phyloP scores from a whole-genome alignment of 768 basidiomycete genomes.

The Rhodosporidiobolus odoratus region DNA sequence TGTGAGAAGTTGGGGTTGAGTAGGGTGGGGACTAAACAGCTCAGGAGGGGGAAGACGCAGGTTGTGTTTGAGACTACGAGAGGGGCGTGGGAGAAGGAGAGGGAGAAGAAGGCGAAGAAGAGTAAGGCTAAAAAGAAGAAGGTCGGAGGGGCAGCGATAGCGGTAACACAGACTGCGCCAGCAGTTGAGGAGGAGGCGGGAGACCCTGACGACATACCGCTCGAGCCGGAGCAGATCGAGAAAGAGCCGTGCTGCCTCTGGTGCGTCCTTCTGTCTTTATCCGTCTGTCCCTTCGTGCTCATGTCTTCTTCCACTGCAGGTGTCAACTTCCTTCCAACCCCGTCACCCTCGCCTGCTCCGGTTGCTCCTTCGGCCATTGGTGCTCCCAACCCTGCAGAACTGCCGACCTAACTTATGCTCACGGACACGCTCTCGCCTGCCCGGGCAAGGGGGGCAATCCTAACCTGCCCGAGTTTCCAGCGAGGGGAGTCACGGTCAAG shows the following conservation, averaged over 20 bases:
- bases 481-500: too few species aligned
- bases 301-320: neutral
- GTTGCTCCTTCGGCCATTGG: slow-evolving; percentile 20
- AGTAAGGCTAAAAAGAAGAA: neutral
- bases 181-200: neutral
- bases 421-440: neutral
- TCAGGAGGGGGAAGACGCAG: neutral
- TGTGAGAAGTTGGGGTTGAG: slow-evolving; percentile 1
- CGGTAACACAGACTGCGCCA: neutral
- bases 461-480: too few species aligned
- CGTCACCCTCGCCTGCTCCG: slow-evolving; percentile 1
- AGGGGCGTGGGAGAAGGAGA: slow-evolving; percentile 6
- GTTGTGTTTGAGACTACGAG: neutral
- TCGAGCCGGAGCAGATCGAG: neutral
- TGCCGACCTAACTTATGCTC: slow-evolving; percentile 5
- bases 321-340: slow-evolving; percentile 3
- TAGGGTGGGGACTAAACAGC: neutral
- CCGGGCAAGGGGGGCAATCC: neutral
- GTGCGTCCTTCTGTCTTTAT: neutral
- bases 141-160: neutral
- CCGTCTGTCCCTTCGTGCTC: neutral
- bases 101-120: slow-evolving; percentile 3
- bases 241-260: slow-evolving; percentile 1
- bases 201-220: neutral
- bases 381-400: slow-evolving; percentile 22